phyloP scores from a whole-genome alignment of 73 alveolate genomes.

The Uronychia setigera region DNA sequence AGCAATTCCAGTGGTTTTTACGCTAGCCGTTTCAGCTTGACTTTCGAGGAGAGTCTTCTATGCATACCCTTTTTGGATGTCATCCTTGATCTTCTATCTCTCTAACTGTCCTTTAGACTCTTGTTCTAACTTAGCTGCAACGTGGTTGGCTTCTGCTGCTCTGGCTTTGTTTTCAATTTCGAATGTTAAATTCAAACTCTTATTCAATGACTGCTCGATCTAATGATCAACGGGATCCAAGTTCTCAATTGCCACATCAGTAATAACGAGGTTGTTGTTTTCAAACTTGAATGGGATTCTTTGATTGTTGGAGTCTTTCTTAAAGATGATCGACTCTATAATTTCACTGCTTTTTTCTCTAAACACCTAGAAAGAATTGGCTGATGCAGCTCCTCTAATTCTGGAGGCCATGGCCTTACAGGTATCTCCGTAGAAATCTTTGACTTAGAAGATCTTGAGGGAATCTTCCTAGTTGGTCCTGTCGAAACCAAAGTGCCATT shows the following conservation, averaged over 20 bases:
- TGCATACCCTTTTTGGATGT: conserved; percentile 32
- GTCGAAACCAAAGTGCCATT: conserved; percentile 67
- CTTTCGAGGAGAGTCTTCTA: conserved; percentile 26
- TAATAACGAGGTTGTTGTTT: conserved; percentile 67
- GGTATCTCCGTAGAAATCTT: conserved; percentile 86
- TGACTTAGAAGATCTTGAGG: conserved; percentile 66
- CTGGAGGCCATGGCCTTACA: conserved; percentile 85
- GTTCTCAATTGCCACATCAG: conserved; percentile 74
- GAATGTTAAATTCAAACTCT: conserved; percentile 72
- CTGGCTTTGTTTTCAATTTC: conserved; percentile 67
- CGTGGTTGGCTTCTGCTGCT: conserved; percentile 62
- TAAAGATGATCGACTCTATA: conserved; percentile 72
- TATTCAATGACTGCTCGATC: conserved; percentile 57
- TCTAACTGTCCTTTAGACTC: conserved; percentile 50
- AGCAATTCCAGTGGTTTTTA: conserved; percentile 50
- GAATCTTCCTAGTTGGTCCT: conserved; percentile 50
- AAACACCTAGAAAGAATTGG: conserved; percentile 71
- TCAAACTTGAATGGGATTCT: conserved; percentile 49
- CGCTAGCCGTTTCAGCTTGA: conserved; percentile 26
- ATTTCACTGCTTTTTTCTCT: conserved; percentile 65
- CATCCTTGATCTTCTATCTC: conserved; percentile 41
- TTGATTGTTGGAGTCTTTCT: conserved; percentile 55
- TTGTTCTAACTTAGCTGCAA: conserved; percentile 49
- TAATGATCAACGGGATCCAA: conserved; percentile 74
- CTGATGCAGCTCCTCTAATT: conserved; percentile 82